Evolutionary conservation across 2,329 filamentous ascomycete species (phyloP).

Genomic region (Cercospora berteroae): DNA sequence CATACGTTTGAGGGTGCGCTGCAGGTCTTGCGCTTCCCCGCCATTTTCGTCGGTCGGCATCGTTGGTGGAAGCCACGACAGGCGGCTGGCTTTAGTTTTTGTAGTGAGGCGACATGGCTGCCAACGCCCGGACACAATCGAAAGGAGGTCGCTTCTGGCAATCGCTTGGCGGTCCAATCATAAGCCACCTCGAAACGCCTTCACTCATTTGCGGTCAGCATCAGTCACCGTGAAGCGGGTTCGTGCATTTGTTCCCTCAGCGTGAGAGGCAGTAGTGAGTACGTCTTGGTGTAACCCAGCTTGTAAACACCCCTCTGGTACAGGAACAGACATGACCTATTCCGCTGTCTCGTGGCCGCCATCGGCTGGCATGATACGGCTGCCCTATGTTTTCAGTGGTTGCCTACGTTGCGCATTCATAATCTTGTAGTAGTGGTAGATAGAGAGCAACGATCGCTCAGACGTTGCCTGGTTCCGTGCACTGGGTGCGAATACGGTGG

Average conservation of each 20-base stretch:
- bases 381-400: too few species aligned
- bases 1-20: not conserved
- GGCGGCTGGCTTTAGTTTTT: not conserved
- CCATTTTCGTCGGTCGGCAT: not conserved
- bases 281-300: too few species aligned
- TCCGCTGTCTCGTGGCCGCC: too few species aligned
- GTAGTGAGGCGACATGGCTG: not conserved
- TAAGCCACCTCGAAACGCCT: not conserved
- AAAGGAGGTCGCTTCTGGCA: not conserved
- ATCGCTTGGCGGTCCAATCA: not conserved
- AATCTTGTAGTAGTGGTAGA: not conserved
- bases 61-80: not conserved
- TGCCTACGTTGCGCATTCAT: not conserved
- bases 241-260: too few species aligned
- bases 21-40: not conserved
- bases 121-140: not conserved
- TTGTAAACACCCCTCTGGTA: too few species aligned
- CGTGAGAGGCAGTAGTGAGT: not conserved
- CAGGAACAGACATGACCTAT: not conserved
- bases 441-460: not conserved
- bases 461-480: not conserved
- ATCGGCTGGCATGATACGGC: not conserved
- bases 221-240: too few species aligned
- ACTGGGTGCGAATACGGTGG: not conserved
- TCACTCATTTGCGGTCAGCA: not conserved